Base-by-base conservation (phyloP, 208 protist genomes). In the Novymonas esmeraldas region DNA sequence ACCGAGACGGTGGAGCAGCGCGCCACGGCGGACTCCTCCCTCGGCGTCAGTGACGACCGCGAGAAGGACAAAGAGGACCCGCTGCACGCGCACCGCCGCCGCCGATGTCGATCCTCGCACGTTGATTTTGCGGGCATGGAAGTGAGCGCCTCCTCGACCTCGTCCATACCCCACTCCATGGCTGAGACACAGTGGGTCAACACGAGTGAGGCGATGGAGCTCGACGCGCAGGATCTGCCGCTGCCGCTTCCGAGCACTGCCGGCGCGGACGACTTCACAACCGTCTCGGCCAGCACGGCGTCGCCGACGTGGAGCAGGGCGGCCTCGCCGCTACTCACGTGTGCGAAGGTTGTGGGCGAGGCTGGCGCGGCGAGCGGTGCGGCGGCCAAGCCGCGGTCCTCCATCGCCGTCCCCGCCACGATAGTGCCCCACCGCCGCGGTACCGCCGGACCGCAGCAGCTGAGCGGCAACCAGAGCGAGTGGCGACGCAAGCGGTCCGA, bases 151-250 rank as follows among this genome's bases (percentile, higher is more conserved):
- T 45, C 59, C 13, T 41, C 34, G 16, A 11, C 18, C 3, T 56
- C 41, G 13, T 64, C 67, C 18, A 42, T 42, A 26, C 60, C 52
- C 0, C 39, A 55, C 34, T 54, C 58, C 33, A 61, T 38, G 0
- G 50, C 68, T 2, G 68, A 63, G 52, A 74, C 68, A 28, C 68
- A 48, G 39, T 67, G 52, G 24, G 41, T 46, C 59, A 54, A 46
- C 44, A 50, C 44, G 5, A 50, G 20, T 6, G 48, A 38, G n/a
- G 33, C 10, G 2, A 20, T 20, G 11, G 67, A 49, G 6, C 48
- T 10, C n/a, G 34, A 42, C 22, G 28, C 29, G 22, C 14, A 48
- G n/a, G 55, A 64, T n/a, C 54, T 74, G 7, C 44, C 60, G 20
- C 33, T 63, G 52, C 59, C 59, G 6, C 10, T 48, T n/a, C 2